Conservation (phyloP, 257 asterid genomes). For the Solanum rostratum region DNA sequence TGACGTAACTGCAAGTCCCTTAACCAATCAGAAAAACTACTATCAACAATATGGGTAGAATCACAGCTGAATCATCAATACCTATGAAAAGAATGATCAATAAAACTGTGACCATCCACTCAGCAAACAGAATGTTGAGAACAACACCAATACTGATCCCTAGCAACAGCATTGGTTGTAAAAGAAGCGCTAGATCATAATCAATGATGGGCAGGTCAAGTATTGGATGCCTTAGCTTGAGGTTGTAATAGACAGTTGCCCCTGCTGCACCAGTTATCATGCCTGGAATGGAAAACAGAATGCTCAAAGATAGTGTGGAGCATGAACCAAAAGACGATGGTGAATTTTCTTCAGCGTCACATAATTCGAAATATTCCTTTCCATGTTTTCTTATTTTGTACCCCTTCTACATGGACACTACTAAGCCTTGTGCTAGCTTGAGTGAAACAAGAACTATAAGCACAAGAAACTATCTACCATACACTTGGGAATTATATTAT, state of each 20-base stretch:
- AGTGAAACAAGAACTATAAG: not conserved
- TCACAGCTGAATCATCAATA: not conserved
- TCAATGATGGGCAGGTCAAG: conserved; percentile 51
- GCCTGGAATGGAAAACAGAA: conserved; percentile 15
- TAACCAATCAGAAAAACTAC: not conserved
- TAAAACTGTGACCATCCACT: conserved; percentile 58
- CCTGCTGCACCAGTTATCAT: conserved; percentile 59
- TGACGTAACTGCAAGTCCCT: conserved; percentile 14
- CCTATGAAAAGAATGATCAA: conserved; percentile 49
- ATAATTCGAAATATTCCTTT: not conserved
- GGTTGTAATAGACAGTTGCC: conserved; percentile 47
- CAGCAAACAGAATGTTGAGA: conserved; percentile 46
- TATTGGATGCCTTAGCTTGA: conserved; percentile 48
- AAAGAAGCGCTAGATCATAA: conserved; percentile 53
- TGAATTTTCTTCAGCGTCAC: not conserved
- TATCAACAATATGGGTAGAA: not conserved
- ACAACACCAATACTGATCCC: conserved; percentile 57
- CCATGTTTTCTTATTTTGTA: not conserved
- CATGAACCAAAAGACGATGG: not conserved
- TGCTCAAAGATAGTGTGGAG: not conserved
- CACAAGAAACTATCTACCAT: not conserved
- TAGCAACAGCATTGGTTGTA: conserved; percentile 56
- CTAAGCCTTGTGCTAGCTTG: not conserved
- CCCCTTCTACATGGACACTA: not conserved
- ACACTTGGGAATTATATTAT: not conserved